Evolutionary conservation across 306 rosid genomes (phyloP).

Genomic region (Adenanthera pavonina): DNA sequence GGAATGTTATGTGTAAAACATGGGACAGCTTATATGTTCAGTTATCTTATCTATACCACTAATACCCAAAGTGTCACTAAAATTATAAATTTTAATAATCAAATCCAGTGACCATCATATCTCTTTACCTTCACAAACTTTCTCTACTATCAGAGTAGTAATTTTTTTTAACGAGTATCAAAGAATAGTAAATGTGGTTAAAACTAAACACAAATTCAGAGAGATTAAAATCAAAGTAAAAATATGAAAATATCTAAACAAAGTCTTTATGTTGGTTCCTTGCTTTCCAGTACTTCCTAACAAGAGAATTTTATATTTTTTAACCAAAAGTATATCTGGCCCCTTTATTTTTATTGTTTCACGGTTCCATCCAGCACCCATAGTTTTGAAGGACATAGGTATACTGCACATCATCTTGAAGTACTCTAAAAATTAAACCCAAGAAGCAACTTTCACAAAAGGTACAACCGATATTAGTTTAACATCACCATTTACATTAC

Average conservation of each 20-base stretch:
- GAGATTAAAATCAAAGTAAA: too few species aligned
- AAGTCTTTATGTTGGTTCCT: not conserved
- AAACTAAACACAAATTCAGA: not conserved
- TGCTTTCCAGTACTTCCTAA: not conserved
- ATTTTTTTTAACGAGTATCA: not conserved
- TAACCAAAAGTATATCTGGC: not conserved
- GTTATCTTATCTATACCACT: not conserved
- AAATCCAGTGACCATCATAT: not conserved
- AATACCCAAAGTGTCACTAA: not conserved
- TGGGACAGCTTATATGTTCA: not conserved
- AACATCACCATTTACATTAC: not conserved
- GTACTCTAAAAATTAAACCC: not conserved
- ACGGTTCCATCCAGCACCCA: not conserved
- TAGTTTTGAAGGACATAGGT: not conserved
- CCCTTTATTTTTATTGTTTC: not conserved
- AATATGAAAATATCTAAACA: not conserved
- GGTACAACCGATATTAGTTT: not conserved
- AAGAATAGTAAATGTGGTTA: not conserved
- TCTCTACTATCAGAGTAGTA: not conserved
- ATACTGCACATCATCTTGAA: slow-evolving; percentile 9
- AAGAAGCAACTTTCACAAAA: slow-evolving; percentile 19
- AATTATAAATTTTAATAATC: not conserved
- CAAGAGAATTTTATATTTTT: not conserved
- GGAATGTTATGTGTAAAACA: not conserved
- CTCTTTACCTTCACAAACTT: not conserved